Conservation (phyloP, 495 filamentous ascomycete genomes). For the Glonium stellatum region DNA sequence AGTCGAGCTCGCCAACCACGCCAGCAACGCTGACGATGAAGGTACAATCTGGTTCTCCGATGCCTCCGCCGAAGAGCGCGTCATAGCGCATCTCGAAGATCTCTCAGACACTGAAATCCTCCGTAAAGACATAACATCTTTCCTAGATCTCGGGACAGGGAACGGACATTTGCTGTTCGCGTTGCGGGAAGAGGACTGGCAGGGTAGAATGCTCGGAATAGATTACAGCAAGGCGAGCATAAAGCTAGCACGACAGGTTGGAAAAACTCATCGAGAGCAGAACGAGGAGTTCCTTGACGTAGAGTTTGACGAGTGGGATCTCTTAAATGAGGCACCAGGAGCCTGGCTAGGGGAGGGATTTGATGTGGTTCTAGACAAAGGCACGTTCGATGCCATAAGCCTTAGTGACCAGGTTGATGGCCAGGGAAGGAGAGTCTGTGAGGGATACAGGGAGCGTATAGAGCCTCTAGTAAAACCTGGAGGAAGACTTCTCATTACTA, state of each 20-base stretch:
- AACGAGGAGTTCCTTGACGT: slow-evolving; percentile 35
- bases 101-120: slow-evolving; percentile 18
- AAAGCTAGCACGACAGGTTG: slow-evolving; percentile 51
- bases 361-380: slow-evolving; percentile 90
- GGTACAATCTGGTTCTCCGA: slow-evolving; percentile 75
- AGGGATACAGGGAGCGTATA: slow-evolving; percentile 65
- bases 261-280: slow-evolving; percentile 8
- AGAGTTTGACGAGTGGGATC: slow-evolving; percentile 69
- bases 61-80: slow-evolving; percentile 56
- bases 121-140: slow-evolving; percentile 30
- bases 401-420: slow-evolving; percentile 55
- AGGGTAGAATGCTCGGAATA: slow-evolving; percentile 67
- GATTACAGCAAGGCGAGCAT: slow-evolving; percentile 77
- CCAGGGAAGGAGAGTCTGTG: slow-evolving; percentile 52
- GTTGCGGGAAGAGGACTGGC: slow-evolving; percentile 47
- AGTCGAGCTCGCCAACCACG: slow-evolving; percentile 55
- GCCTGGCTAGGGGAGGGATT: slow-evolving; percentile 44
- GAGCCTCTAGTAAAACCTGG: slow-evolving; percentile 56
- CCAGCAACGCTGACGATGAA: slow-evolving; percentile 52
- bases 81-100: slow-evolving; percentile 49
- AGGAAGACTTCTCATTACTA: slow-evolving; percentile 77
- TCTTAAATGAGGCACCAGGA: slow-evolving; percentile 47
- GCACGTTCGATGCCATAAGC: slow-evolving; percentile 90
- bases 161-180: slow-evolving; percentile 84
- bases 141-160: slow-evolving; percentile 80